Evolutionary conservation across 148 eudicot species (phyloP).

Genomic region (Chenopodium suecicum): DNA sequence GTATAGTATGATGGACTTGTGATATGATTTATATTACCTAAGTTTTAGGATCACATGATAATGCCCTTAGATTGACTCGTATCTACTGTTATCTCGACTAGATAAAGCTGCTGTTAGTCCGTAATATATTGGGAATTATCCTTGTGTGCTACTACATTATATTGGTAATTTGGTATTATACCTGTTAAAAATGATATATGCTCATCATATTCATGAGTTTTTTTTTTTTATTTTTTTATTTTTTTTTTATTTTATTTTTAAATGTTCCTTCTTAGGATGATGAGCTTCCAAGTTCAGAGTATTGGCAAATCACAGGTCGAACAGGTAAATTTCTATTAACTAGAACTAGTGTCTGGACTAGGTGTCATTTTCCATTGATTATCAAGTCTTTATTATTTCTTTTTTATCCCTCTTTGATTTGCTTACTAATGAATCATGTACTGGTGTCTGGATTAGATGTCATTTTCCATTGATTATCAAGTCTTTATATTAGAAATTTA

Average conservation of each 20-base stretch:
- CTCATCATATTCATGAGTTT: conserved; percentile 5
- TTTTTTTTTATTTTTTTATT: background rate
- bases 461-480: background rate
- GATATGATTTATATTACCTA: background rate
- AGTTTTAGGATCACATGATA: background rate
- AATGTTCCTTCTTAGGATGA: conserved; percentile 39
- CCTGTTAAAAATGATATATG: background rate
- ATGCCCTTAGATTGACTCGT: background rate
- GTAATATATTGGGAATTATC: background rate
- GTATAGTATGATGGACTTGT: background rate
- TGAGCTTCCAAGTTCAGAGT: conserved; percentile 53
- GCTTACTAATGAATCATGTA: background rate
- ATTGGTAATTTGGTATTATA: background rate
- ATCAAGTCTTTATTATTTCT: background rate
- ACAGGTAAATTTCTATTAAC: conserved; percentile 53
- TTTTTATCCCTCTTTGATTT: background rate
- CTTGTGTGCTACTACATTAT: background rate
- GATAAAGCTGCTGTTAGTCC: background rate
- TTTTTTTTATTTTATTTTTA: too few species aligned
- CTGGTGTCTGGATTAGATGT: background rate
- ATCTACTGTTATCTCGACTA: background rate
- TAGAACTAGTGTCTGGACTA: background rate
- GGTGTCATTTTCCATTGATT: background rate
- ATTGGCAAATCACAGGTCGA: conserved; percentile 52
- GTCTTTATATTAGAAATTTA: background rate